Evolutionary conservation across 2,329 filamentous ascomycete species (phyloP), one percentile per base, ranked within the genome.

Genomic region (Pseudogymnoascus sp.): DNA sequence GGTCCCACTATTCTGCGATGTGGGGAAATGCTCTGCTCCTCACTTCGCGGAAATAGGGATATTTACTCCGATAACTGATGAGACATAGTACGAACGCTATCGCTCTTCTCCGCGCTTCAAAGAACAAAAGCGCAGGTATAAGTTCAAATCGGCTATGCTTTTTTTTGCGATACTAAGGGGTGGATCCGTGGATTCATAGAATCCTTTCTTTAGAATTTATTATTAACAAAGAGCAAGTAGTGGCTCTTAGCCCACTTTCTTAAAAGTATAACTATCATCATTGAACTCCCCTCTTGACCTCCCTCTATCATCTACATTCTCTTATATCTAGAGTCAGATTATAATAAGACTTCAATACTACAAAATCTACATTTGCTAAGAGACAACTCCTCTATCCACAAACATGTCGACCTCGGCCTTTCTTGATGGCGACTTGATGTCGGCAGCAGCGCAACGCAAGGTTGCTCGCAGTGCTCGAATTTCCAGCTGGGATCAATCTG

Each of bases 401-500:
- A 44, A 25, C 41, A 44, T 44, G 41, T 44, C 41, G 6, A 27
- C 41, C 41, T 44, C 41, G 5, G 41, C 41, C 10, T 44, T 44
- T 44, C 41, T 44, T 44, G 41, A 44, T 44, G 41, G 41, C 41
- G 41, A 44, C 41, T 44, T 44, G 41, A 27, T 44, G 44, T 66
- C 17, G n/a, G 63, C 65, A 12, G 65, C 61, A 25, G 61, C 67
- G n/a, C 65, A 66, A 44, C 63, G 64, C 21, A 69, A 67, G 58
- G 62, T 62, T 13, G 69, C 67, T 2, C 70, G 71, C 36, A 71
- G 65, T 21, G 71, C 67, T 29, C 69, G 71, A 6, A 66, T 73
- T 13, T 69, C 71, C 17, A 71, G 70, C 62, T 73, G 68, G 68
- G 71, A 73, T 41, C 71, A 72, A 61, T 67, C 62, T 2, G 71